Conservation (phyloP, 2,329 filamentous ascomycete genomes). For the Nannizziopsis barbatae region DNA sequence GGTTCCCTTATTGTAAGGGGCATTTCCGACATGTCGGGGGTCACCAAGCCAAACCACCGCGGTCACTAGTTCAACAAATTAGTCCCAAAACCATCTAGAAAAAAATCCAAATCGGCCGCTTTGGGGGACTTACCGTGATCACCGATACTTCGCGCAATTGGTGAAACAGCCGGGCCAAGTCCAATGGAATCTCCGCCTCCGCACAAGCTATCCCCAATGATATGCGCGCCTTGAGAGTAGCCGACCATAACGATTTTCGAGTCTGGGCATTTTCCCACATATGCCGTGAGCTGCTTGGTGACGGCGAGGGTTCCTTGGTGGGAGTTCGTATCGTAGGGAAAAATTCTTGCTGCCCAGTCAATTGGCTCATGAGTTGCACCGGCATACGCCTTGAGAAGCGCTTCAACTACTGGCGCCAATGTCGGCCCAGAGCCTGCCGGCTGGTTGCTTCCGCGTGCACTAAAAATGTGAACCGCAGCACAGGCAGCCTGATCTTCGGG, state of each 20-base stretch:
- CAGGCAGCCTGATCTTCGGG: not conserved
- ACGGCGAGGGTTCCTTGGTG: constrained; percentile 1
- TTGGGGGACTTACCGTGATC: not conserved
- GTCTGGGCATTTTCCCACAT: constrained; percentile 5
- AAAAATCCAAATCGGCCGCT: not conserved
- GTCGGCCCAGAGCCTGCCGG: constrained; percentile 7
- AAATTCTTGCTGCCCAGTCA: constrained; percentile 9
- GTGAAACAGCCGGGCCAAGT: not conserved
- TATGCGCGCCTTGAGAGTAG: constrained; percentile 13
- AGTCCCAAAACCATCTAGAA: not conserved
- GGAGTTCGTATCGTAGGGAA: constrained; percentile 11
- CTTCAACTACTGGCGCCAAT: not conserved
- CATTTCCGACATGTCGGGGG: constrained; percentile 1
- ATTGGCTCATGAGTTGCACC: constrained; percentile 1
- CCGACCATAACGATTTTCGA: constrained; percentile 13
- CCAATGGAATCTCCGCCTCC: constrained; percentile 5
- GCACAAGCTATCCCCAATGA: constrained; percentile 10
- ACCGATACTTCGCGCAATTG: constrained; percentile 3
- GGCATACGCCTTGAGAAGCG: not conserved
- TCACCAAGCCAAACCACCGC: constrained; percentile 11
- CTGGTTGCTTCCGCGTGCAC: constrained; percentile 9
- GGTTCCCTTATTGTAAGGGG: constrained; percentile 10
- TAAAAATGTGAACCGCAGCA: constrained; percentile 11
- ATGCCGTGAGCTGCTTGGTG: constrained; percentile 8
- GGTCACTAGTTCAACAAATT: constrained; percentile 4